Base-by-base conservation (phyloP, 164 flowering plant genomes). In the Litsea cubeba region DNA sequence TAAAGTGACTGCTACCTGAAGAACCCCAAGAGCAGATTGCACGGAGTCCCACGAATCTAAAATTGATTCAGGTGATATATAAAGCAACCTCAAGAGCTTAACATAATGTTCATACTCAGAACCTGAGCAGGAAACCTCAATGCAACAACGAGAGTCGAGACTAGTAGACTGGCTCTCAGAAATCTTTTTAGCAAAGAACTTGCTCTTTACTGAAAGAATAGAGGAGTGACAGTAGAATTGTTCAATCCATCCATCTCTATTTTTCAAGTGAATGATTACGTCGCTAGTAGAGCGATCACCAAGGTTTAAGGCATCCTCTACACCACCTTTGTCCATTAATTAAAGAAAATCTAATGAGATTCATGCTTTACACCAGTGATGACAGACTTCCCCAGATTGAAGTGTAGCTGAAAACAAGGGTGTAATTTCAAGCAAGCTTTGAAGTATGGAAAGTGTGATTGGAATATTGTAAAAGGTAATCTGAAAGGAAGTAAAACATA, bases 11-110 rank as follows among this genome's bases (percentile, higher is more conserved):
- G 86, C 83, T 4, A 78, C 79, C 73, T 79, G 82, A 71, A 87
- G 89, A 80, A 89, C 77, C 49, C 83, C 87, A 60, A 86, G 70
- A 63, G 88, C 83, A 58, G 87, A 80, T 81, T 70, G 80, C 17
- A 87, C 86, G 54, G 88, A 83, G 22, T 79, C 80, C 83, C 86
- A 81, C 5, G 87, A 84, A 65, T 86, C 89, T 79, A 77, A 62
- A 73, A 83, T 72, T 17, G 58, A 74, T 23, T 83, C 82, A 1
- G 65, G 62, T 8, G 85, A 80, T 69, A 85, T 78, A 79, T 85
- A 84, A 14, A 90, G 80, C 65, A 81, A 77, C 75, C 73, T 87
- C 80, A 87, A 77, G 74, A 89, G 83, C 66, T 77, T 81, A 62
- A 84, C 85, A 79, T 86, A 85, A 71, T 82, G 74, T 68, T 85